Conservation (phyloP, 2,329 filamentous ascomycete species). For the Phialophora tarda region DNA sequence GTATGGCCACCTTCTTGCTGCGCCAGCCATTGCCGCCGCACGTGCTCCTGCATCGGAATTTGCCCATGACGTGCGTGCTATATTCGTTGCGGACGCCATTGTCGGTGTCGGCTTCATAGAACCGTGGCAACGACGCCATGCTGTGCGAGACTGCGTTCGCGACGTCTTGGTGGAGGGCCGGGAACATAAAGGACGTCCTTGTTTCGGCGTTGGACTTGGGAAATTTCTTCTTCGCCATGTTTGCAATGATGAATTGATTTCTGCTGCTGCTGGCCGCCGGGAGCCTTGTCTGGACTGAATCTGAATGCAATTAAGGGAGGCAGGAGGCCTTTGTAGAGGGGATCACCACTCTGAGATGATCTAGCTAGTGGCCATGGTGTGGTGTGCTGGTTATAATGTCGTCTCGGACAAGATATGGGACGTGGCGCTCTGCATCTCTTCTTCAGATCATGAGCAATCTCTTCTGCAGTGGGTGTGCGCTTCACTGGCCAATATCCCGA, state of each 20-base stretch:
- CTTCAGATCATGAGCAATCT: not conserved
- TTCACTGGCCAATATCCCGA: not conserved
- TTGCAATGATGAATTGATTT: constrained; percentile 1
- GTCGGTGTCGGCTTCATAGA: constrained; percentile 43
- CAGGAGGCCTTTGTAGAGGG: too few relatives aligned
- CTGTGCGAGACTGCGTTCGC: constrained; percentile 31
- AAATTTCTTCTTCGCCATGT: constrained; percentile 26
- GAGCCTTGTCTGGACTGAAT: not conserved
- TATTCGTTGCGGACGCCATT: constrained; percentile 40
- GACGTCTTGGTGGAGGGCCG: constrained; percentile 26
- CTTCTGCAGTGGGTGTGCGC: not conserved
- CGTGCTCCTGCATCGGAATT: constrained; percentile 48
- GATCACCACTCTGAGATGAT: too few relatives aligned
- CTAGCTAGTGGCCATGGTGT: too few relatives aligned
- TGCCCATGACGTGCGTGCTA: constrained; percentile 53
- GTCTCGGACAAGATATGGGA: not conserved
- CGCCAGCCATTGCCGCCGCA: constrained; percentile 47
- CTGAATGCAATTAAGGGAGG: not conserved
- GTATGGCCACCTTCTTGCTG: constrained; percentile 52
- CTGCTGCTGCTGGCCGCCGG: not conserved
- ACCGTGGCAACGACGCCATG: constrained; percentile 43
- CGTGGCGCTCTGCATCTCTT: too few relatives aligned
- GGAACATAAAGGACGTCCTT: constrained; percentile 31
- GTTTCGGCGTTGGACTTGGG: constrained; percentile 20
- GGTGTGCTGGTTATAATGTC: too few relatives aligned